Conservation (phyloP, 208 protist species). For the Leptomonas seymouri region DNA sequence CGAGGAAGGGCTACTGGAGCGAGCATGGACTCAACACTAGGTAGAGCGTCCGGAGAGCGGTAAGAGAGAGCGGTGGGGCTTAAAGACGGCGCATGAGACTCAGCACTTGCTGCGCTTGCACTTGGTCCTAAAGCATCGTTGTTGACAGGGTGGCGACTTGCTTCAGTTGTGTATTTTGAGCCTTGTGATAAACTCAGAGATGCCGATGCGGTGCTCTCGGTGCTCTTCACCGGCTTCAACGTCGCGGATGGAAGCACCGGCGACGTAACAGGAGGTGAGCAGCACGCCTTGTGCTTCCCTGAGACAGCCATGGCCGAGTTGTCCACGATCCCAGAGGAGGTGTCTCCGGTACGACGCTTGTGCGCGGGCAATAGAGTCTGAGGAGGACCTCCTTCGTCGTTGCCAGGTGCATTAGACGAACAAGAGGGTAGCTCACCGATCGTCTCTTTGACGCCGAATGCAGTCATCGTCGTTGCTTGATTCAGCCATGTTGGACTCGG, state of each 20-base stretch:
- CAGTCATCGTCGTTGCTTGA: conserved; percentile 1
- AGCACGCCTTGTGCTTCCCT: neutral
- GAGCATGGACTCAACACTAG: neutral
- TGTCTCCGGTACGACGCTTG: neutral
- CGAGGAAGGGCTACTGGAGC: neutral
- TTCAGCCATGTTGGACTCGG: neutral
- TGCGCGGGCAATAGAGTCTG: neutral
- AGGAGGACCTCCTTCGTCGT: neutral
- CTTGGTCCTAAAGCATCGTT: too few species aligned
- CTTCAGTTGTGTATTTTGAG: too few species aligned
- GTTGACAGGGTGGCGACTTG: too few species aligned
- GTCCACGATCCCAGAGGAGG: neutral
- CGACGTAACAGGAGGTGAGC: neutral
- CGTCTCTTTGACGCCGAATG: neutral
- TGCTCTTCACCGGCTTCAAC: neutral
- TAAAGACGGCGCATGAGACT: too few species aligned
- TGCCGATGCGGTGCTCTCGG: neutral
- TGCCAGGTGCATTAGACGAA: neutral
- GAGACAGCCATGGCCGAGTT: neutral
- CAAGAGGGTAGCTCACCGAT: neutral
- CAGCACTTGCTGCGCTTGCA: neutral
- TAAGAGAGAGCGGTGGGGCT: neutral
- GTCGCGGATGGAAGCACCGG: neutral
- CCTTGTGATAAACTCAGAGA: too few species aligned
- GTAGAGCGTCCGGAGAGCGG: neutral